phyloP scores from a whole-genome alignment of 2,329 filamentous ascomycete species.

The Boeremia lycopersici region DNA sequence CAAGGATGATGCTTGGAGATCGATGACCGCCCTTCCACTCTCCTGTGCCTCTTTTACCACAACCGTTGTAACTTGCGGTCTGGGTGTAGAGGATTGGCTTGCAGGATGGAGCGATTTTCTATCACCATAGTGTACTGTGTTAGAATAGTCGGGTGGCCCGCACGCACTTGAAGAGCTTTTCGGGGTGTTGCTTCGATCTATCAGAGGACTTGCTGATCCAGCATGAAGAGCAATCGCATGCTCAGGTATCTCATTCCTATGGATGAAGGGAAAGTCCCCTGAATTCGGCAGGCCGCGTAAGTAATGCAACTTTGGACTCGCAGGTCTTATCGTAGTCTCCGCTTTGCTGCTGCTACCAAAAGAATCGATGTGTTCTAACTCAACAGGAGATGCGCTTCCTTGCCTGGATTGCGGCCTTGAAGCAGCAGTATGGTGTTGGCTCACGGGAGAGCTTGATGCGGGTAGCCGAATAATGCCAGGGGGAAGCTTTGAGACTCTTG shows the following conservation, averaged over 20 bases:
- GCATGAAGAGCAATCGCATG: conserved; percentile 25
- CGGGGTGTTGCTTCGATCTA: not conserved
- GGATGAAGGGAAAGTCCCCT: conserved; percentile 30
- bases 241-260: conserved; percentile 23
- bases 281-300: conserved; percentile 23
- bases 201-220: conserved; percentile 20
- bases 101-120: not conserved
- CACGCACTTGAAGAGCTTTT: not conserved
- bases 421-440: not conserved
- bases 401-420: not conserved
- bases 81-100: not conserved
- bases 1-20: not conserved
- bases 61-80: not conserved
- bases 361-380: not conserved
- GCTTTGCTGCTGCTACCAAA: not conserved
- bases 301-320: conserved; percentile 30
- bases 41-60: not conserved
- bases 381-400: not conserved
- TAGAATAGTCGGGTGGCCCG: not conserved
- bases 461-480: conserved; percentile 1
- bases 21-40: not conserved
- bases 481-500: conserved; percentile 17
- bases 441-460: not conserved
- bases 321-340: not conserved
- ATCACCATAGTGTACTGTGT: conserved; percentile 4